A percentile compares a stretch with the other conserved stretches of the same genome.
These are phyloP conservation scores for Cryptosporidium tyzzeri DNA, from an alignment of 169 alveolate genomes.

Conservation along the genomic window DNA sequence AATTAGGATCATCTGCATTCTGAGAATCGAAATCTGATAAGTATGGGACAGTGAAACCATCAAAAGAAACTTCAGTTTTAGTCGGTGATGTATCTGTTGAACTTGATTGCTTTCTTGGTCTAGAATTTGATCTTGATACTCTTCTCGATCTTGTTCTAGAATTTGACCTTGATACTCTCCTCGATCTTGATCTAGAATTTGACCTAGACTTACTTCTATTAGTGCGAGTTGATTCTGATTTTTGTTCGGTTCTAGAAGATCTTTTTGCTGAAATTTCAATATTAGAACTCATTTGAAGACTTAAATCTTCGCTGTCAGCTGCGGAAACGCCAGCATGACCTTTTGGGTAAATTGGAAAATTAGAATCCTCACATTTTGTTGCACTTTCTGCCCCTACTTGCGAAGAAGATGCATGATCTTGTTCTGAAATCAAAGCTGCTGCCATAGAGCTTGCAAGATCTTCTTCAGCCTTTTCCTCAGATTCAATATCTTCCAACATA, in stretches of 20 bases:
- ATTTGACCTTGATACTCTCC: neutral
- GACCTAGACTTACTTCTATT: neutral
- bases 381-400: too few relatives aligned
- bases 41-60: neutral
- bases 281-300: neutral
- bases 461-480: neutral
- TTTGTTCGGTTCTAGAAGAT: neutral
- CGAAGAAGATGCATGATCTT: too few relatives aligned
- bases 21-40: neutral
- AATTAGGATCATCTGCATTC: too few relatives aligned
- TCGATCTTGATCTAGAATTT: conserved; percentile 11
- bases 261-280: neutral
- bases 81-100: neutral
- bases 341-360: too few relatives aligned
- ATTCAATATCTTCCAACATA: neutral
- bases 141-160: neutral
- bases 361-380: neutral
- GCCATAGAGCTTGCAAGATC: neutral
- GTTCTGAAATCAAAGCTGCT: neutral
- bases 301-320: too few relatives aligned
- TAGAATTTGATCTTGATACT: neutral
- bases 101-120: too few relatives aligned
- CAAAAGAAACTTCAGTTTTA: neutral
- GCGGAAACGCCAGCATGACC: too few relatives aligned
- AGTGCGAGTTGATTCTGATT: neutral